Conservation (phyloP, 2,329 filamentous ascomycete species). For the Bimuria novae-zelandiae region DNA sequence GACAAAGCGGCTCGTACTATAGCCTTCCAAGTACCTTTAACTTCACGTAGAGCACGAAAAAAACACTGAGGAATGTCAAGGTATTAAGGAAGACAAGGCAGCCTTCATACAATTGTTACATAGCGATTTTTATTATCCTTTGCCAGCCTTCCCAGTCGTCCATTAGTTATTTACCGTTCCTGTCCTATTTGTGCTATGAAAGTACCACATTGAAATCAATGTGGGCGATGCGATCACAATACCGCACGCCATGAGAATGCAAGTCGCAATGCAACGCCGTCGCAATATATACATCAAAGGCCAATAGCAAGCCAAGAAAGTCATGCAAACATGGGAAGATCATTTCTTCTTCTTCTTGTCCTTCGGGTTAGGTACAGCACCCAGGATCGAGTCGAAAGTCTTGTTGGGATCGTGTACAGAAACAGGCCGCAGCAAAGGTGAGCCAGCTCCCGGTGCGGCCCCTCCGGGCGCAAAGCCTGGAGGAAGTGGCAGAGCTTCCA, state of each 20-base stretch:
- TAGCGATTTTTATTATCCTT: background rate
- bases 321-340: slow-evolving; percentile 2
- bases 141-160: background rate
- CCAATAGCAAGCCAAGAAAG: background rate
- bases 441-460: slow-evolving; percentile 24
- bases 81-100: too few relatives aligned
- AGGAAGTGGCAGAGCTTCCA: slow-evolving; percentile 54
- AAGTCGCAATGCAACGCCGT: slow-evolving; percentile 7
- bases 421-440: slow-evolving; percentile 29
- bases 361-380: slow-evolving; percentile 24
- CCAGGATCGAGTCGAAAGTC: slow-evolving; percentile 57
- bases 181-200: background rate
- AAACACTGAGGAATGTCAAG: too few relatives aligned
- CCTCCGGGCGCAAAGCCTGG: slow-evolving; percentile 45
- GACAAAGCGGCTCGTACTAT: too few relatives aligned
- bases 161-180: slow-evolving; percentile 1
- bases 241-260: background rate
- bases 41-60: too few relatives aligned
- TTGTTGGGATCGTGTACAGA: slow-evolving; percentile 48
- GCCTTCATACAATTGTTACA: background rate
- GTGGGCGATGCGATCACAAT: background rate
- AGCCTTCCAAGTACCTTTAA: too few relatives aligned
- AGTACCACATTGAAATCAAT: background rate
- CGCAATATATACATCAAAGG: slow-evolving; percentile 3
- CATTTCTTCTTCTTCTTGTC: slow-evolving; percentile 34